phyloP scores from a whole-genome alignment of 176 grass and related monocot species.

The Oryza nivara region DNA sequence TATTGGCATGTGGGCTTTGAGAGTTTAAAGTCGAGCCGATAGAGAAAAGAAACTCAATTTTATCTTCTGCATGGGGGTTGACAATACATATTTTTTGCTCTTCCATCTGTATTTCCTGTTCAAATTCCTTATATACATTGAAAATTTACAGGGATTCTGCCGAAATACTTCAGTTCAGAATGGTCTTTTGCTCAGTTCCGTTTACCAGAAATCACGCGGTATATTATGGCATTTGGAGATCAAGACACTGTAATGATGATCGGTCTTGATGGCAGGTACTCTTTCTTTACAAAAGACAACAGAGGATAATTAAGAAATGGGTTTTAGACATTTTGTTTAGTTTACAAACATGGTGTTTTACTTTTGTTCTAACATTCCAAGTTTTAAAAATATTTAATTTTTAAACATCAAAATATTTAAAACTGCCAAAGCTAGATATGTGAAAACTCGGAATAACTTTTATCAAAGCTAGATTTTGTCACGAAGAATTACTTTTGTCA shows the following conservation, averaged over 20 bases:
- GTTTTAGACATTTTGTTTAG: not conserved
- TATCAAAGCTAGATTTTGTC: not conserved
- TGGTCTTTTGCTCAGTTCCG: conserved; percentile 85
- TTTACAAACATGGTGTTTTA: not conserved
- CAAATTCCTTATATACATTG: not conserved
- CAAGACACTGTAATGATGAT: conserved; percentile 65
- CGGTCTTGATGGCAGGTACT: conserved; percentile 78
- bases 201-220: conserved; percentile 59
- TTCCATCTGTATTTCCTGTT: not conserved
- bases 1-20: not conserved
- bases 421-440: not conserved
- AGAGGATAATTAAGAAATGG: not conserved
- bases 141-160: conserved; percentile 57
- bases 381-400: not conserved
- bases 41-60: not conserved
- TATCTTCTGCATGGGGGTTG: not conserved
- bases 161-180: conserved; percentile 83
- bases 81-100: conserved; percentile 24
- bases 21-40: not conserved
- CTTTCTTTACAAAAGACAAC: not conserved
- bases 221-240: conserved; percentile 70
- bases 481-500: not conserved
- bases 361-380: not conserved
- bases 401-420: not conserved
- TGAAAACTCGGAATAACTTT: not conserved